Evolutionary conservation across 441 rosid genomes (phyloP).

Genomic region (Adansonia gregorii): DNA sequence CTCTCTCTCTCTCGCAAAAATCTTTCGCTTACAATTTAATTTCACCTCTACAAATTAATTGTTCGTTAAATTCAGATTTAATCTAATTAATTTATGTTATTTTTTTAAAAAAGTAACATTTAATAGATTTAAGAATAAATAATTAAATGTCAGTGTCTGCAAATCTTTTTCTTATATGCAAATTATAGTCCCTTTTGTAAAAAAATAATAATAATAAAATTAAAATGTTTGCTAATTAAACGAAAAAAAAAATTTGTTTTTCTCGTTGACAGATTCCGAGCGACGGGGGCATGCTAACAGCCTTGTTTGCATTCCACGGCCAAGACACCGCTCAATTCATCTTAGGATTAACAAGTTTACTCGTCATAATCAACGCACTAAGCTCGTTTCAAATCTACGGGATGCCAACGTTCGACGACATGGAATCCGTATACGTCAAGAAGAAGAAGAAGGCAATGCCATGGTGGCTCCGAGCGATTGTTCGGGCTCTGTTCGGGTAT

Average conservation of each 20-base stretch:
- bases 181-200: no score
- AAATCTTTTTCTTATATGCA: no score
- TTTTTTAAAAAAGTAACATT: no score
- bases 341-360: slow-evolving; percentile 57
- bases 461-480: slow-evolving; percentile 58
- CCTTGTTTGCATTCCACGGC: slow-evolving; percentile 46
- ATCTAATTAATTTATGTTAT: background rate
- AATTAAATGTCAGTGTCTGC: no score
- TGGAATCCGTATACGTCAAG: slow-evolving; percentile 52
- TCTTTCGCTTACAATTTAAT: background rate
- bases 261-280: slow-evolving; percentile 51
- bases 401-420: slow-evolving; percentile 73
- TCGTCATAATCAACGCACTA: slow-evolving; percentile 62
- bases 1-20: background rate
- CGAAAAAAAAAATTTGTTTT: background rate
- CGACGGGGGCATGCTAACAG: slow-evolving; percentile 63
- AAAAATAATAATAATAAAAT: background rate
- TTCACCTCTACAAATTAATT: background rate
- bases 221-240: background rate
- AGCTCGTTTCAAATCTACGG: slow-evolving; percentile 81
- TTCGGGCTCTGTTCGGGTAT: slow-evolving; percentile 56
- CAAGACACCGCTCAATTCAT: slow-evolving; percentile 51
- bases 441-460: slow-evolving; percentile 60
- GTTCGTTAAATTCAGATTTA: background rate
- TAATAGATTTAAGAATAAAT: no score